Base-by-base conservation (phyloP, 805 yeast species). In the Saccharomycopsis oosterbeekiorum region DNA sequence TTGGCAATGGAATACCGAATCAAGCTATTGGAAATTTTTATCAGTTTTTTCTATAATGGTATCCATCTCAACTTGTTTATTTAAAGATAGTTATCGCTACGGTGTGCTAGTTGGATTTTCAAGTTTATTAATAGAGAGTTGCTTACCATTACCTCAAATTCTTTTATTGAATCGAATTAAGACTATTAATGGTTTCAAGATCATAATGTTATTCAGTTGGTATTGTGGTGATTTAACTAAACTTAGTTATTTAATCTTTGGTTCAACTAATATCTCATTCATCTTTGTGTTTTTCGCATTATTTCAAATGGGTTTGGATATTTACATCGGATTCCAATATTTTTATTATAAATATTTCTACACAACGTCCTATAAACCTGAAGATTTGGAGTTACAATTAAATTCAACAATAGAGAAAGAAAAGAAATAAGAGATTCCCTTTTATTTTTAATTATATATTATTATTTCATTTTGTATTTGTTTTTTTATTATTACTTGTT, bases 211-310 rank as follows among this genome's bases (percentile, higher is more conserved):
- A 42, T 73, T 90, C 19, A 85, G 92, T 68, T 91, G 97, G 97
- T 75, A 91, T 4, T 85, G 93, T 63, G 97, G 97, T 61, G 97
- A 91, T 73, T 75, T 86, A 50, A 80, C 89, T 43, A 92, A 92
- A 70, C 81, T 89, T 26, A 76, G 85, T 59, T 89, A 88, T 68
- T 75, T 89, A 59, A 67, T 88, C n/a, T 88, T 79, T 71, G 96
- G 96, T 15, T 87, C 94, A 0, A 80, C 80, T 59, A 80, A 88
- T 66, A 81, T 88, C 36, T 84, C 91, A 1, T 66, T 74, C 6
- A 75, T 88, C 6, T 88, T 88, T 70, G 77, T 87, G 9, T 68
- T 82, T 56, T 90, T 90, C 61, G 94, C 89, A 0, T 71, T 85
- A 53, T 86, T 89, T 70, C 97, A 89, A 74, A 87, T 88, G 84